phyloP scores from a whole-genome alignment of 768 basidiomycete genomes.

The Paxillus involutus region DNA sequence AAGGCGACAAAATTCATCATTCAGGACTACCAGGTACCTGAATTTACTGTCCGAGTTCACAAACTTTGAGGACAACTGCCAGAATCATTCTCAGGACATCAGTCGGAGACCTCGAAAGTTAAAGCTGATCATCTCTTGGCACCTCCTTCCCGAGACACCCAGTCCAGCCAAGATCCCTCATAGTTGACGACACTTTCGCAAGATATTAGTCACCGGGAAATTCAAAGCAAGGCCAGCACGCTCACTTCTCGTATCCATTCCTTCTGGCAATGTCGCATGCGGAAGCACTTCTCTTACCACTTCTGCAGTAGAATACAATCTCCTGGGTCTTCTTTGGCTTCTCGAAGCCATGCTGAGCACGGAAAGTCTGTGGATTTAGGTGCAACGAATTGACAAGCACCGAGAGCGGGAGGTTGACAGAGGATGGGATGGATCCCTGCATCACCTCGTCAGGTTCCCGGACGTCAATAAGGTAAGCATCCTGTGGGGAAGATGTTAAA shows the following conservation, averaged over 20 bases:
- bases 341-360: slow-evolving; percentile 65
- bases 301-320: slow-evolving; percentile 88
- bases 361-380: slow-evolving; percentile 55
- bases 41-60: not conserved
- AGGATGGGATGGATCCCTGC: slow-evolving; percentile 89
- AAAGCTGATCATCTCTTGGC: slow-evolving; percentile 25
- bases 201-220: not conserved
- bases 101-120: not conserved
- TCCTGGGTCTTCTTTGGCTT: slow-evolving; percentile 73
- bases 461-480: slow-evolving; percentile 82
- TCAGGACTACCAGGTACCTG: not conserved
- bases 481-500: slow-evolving; percentile 39
- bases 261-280: slow-evolving; percentile 81
- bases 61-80: not conserved
- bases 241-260: slow-evolving; percentile 81
- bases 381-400: slow-evolving; percentile 68
- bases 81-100: too few relatives aligned
- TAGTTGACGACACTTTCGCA: slow-evolving; percentile 64
- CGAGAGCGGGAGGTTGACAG: slow-evolving; percentile 87
- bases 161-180: slow-evolving; percentile 87
- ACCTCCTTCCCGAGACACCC: slow-evolving; percentile 59
- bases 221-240: slow-evolving; percentile 3
- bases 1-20: not conserved
- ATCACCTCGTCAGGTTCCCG: slow-evolving; percentile 90
- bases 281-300: slow-evolving; percentile 78